Evolutionary conservation across 2,329 filamentous ascomycete genomes (phyloP), one percentile per base, ranked within the genome.

Genomic region (Volutella citrinella): DNA sequence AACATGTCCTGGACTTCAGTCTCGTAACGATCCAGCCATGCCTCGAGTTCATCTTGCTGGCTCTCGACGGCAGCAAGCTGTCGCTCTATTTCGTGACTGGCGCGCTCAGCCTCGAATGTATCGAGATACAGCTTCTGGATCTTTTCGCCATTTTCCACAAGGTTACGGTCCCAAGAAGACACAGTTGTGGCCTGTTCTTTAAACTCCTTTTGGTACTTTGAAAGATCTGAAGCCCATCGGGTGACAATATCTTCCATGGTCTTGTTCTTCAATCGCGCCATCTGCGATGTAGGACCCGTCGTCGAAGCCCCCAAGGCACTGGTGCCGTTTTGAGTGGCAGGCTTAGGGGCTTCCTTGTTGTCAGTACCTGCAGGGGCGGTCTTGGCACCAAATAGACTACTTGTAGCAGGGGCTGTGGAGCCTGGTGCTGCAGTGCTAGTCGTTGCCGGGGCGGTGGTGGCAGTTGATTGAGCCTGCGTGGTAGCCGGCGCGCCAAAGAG

Each of bases 191-290:
- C 91, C 60, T 97, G 89, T 20, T 84, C 77, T 58, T 94, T 89
- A 68, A 97, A 98, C 39, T 95, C 88, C 60, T 95, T 95, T 56
- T 97, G 91, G 57, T 98, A 96, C 56, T 95, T 94, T 33, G 89
- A 85, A 30, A 98, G 71, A 56, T 97, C 93, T 0, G 89, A 88
- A 3, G 93, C 93, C 93, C 93, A 98, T 19, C 89, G 82, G 5
- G 88, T 96, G 47, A 98, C 89, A 45, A 98, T 96, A 60, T 98
- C 93, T 56, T 98, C 93, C 86, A 98, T 96, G 1, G 91, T 95
- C 68, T 95, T 97, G 64, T 96, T 95, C 71, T 95, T 95, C 22
- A 98, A 72, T 18, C 93, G 84, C 5, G 91, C 93, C 53, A 94
- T 80, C 37, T 89, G 83, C 12, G 93, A 91, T 4, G 82, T 70